A percentile compares a stretch with the other conserved stretches of the same genome.
Conservation (phyloP, 2,329 filamentous ascomycete genomes). For the Hypoxylon sp. region DNA sequence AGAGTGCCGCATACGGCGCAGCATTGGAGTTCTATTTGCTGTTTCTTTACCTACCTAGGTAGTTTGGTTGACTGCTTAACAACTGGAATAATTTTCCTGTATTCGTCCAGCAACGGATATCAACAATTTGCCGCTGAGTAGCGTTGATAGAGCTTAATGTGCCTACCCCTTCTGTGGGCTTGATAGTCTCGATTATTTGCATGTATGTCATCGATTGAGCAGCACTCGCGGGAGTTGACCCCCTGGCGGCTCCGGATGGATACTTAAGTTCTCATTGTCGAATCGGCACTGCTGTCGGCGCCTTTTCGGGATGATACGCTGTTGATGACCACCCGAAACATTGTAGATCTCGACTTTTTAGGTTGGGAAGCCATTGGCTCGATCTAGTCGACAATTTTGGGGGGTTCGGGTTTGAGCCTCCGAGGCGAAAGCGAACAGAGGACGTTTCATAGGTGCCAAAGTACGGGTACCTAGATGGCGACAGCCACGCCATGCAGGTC, state of each 20-base stretch:
- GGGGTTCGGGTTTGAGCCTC: neutral
- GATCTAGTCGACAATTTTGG: slow-evolving; percentile 3
- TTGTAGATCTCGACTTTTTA: slow-evolving; percentile 29
- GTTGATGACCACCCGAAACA: slow-evolving; percentile 7
- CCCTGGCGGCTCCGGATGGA: slow-evolving; percentile 26
- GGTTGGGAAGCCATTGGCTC: neutral
- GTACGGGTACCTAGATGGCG: slow-evolving; percentile 10
- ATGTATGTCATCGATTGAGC: slow-evolving; percentile 6
- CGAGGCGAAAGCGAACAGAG: slow-evolving; percentile 2
- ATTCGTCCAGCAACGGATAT: neutral
- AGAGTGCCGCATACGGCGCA: neutral
- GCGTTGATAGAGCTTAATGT: neutral
- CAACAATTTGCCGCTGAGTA: neutral
- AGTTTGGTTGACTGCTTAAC: neutral
- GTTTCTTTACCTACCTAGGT: neutral
- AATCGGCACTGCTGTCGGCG: slow-evolving; percentile 31
- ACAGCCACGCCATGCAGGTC: slow-evolving; percentile 24
- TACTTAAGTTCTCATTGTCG: slow-evolving; percentile 12
- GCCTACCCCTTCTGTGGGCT: neutral
- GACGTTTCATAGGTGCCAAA: slow-evolving; percentile 4
- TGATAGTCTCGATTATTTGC: neutral
- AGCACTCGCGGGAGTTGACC: slow-evolving; percentile 9
- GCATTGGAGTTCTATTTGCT: neutral
- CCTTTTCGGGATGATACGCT: slow-evolving; percentile 31
- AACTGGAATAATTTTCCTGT: neutral